Conservation (phyloP, 192 early-diverging fungal genomes). For the Linnemannia zychae region DNA sequence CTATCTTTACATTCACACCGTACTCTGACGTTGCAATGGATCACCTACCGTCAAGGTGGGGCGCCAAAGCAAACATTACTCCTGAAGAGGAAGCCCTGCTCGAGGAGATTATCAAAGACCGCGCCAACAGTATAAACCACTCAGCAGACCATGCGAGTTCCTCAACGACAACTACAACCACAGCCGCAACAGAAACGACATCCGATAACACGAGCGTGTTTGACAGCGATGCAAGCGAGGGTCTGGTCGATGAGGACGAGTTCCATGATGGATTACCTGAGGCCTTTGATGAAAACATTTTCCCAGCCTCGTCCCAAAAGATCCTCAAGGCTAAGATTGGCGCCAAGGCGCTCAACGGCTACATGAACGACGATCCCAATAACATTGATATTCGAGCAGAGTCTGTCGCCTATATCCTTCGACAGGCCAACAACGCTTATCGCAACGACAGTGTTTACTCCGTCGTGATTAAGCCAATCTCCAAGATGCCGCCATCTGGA, state of each 20-base stretch:
- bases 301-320: slow-evolving; percentile 20
- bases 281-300: slow-evolving; percentile 21
- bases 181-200: neutral
- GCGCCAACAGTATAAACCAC: neutral
- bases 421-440: slow-evolving; percentile 51
- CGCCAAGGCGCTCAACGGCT: slow-evolving; percentile 6
- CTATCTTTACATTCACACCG: slow-evolving; percentile 33
- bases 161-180: neutral
- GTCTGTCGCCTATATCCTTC: slow-evolving; percentile 24
- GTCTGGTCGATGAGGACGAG: neutral
- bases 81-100: slow-evolving; percentile 1
- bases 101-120: neutral
- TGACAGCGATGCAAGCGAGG: neutral
- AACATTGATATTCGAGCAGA: slow-evolving; percentile 1
- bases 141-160: neutral
- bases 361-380: slow-evolving; percentile 8
- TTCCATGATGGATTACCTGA: slow-evolving; percentile 29
- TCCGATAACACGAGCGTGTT: neutral
- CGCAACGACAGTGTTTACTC: slow-evolving; percentile 62
- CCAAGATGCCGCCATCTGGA: slow-evolving; percentile 58
- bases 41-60: slow-evolving; percentile 13
- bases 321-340: slow-evolving; percentile 29
- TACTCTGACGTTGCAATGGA: slow-evolving; percentile 21
- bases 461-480: slow-evolving; percentile 60
- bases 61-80: neutral